Conservation (phyloP, 768 basidiomycete genomes). For the Chlorophyllum brunneum region DNA sequence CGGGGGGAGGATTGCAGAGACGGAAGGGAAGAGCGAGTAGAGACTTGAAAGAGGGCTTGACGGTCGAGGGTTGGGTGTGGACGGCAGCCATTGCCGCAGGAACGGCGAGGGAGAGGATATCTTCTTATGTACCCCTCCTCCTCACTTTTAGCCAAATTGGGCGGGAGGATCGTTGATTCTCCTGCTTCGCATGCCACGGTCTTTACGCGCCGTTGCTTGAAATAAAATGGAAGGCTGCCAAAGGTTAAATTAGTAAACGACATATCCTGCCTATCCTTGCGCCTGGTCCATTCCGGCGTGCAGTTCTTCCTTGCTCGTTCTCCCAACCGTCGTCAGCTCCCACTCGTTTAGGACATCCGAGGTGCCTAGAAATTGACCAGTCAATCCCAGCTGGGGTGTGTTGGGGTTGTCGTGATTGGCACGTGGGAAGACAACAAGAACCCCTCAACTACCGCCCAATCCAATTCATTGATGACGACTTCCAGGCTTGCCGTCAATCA, state of each 20-base stretch:
- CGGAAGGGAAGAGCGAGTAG: slow-evolving; percentile 45
- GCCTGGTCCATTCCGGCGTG: no score
- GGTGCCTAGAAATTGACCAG: not conserved
- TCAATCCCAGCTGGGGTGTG: no score
- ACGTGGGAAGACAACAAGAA: not conserved
- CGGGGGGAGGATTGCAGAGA: slow-evolving; percentile 65
- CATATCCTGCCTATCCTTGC: slow-evolving; percentile 9
- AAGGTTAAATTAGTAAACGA: not conserved
- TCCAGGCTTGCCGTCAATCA: slow-evolving; percentile 1
- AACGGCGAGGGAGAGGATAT: not conserved
- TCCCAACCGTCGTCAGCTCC: not conserved
- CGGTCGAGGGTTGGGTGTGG: slow-evolving; percentile 11
- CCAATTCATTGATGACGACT: not conserved
- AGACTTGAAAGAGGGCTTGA: slow-evolving; percentile 21
- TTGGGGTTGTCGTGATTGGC: no score
- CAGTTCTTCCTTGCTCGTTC: no score
- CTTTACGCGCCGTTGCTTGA: slow-evolving; percentile 1
- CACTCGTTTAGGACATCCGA: not conserved
- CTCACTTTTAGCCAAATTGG: slow-evolving; percentile 1
- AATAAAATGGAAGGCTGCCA: slow-evolving; percentile 2
- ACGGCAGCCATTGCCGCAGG: slow-evolving; percentile 7
- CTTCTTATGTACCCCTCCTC: slow-evolving; percentile 6
- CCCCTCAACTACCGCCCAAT: no score
- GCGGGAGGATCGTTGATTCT: not conserved
- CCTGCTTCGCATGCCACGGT: not conserved